Conservation (phyloP, 2,329 filamentous ascomycete species). For the Ceratocystis diversiconidia region DNA sequence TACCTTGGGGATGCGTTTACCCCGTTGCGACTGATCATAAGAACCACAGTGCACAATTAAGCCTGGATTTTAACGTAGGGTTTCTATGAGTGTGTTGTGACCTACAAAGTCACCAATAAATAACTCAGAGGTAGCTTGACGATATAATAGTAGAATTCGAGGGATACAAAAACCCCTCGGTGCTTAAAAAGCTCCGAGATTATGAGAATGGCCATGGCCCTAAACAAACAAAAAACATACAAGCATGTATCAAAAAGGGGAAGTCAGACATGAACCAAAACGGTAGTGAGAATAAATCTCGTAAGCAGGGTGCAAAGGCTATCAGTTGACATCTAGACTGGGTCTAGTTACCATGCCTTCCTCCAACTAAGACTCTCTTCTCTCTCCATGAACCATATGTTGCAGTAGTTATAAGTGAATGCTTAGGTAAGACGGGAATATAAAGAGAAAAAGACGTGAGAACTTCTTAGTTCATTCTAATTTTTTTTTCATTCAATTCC, state of each 20-base stretch:
- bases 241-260: not conserved
- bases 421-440: not conserved
- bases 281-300: not conserved
- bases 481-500: constrained; percentile 18
- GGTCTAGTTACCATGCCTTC: not conserved
- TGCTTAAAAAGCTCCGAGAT: not conserved
- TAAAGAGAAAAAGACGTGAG: constrained; percentile 8
- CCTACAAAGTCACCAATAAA: not conserved
- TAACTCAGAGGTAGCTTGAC: not conserved
- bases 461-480: constrained; percentile 17
- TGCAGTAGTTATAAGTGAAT: not conserved
- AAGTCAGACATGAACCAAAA: not conserved
- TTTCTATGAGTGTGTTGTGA: not conserved
- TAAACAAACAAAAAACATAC: not conserved
- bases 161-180: not conserved
- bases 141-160: not conserved
- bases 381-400: not conserved
- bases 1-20: not conserved
- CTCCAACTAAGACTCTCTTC: not conserved
- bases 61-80: no score
- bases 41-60: not conserved
- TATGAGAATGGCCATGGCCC: not conserved
- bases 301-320: not conserved
- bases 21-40: not conserved
- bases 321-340: not conserved